Percentiles rank a stretch among this genome's conserved stretches.
These are phyloP conservation scores for Microcos paniculata DNA, from an alignment of 345 rosid species.

Conservation along the genomic window DNA sequence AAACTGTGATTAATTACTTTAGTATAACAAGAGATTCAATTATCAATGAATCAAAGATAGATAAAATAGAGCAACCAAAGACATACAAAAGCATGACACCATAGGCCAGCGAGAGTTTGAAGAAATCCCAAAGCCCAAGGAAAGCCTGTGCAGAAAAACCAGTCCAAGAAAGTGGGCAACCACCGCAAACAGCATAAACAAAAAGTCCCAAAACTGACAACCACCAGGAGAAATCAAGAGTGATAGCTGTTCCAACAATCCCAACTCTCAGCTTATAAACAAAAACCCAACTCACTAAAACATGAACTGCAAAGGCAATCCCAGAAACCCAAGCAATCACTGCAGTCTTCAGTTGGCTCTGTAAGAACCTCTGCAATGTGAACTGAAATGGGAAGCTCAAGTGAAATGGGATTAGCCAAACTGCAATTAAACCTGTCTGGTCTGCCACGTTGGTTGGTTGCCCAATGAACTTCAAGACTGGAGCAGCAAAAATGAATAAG, in stretches of 20 bases:
- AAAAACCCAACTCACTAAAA: conserved; percentile 46
- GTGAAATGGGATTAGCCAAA: conserved; percentile 60
- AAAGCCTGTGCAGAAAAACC: conserved; percentile 60
- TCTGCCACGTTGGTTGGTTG: conserved; percentile 48
- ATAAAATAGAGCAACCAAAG: background rate
- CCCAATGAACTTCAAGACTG: conserved; percentile 51
- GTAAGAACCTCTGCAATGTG: conserved; percentile 52
- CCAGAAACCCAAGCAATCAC: conserved; percentile 45
- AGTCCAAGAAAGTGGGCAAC: conserved; percentile 56
- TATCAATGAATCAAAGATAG: background rate
- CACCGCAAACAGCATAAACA: conserved; percentile 41
- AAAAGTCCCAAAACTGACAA: conserved; percentile 45
- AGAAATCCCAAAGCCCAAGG: conserved; percentile 47
- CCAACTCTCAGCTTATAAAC: conserved; percentile 49
- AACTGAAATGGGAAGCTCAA: conserved; percentile 59
- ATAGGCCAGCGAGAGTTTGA: conserved; percentile 55
- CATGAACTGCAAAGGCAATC: conserved; percentile 41
- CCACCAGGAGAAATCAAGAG: conserved; percentile 65
- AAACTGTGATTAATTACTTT: conserved; percentile 8
- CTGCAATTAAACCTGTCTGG: conserved; percentile 45
- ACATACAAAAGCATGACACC: conserved; percentile 55
- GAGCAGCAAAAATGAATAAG: conserved; percentile 40
- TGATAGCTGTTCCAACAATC: conserved; percentile 44
- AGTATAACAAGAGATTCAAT: background rate
- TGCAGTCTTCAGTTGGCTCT: conserved; percentile 53